Evolutionary conservation across 2,329 filamentous ascomycete genomes (phyloP), one percentile per base, ranked within the genome.

Genomic region (Sclerotinia sclerotiorum): DNA sequence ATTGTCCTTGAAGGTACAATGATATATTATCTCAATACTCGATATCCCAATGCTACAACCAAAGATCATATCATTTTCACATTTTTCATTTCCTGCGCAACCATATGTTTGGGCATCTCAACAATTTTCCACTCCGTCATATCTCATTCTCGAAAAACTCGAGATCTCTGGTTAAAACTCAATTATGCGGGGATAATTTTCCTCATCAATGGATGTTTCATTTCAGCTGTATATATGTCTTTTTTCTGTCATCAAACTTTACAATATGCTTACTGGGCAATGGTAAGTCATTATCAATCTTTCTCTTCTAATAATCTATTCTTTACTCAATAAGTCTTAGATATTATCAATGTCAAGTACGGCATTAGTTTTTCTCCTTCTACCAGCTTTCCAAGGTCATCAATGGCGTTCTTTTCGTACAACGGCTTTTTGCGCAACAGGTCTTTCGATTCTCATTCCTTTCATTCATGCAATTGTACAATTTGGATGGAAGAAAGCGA

Each of bases 121-220:
- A 74, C 80, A 17, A 66, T 74, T 2, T 82, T 81, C 67, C 80
- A 82, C 69, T 78, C 79, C 5, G 70, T 82, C 55, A 72, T 80
- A 66, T 79, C 77, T 71, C 80, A 82, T 71, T 82, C 80, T 21
- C 62, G 74, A 51, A 65, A 72, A 21, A 71, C 77, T 24, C 76
- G 77, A 27, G 72, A 76, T n/a, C 70, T 79, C 8, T 82, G 80
- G 79, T 71, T 81, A 15, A 73, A 78, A 10, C 64, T 80, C 10
- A 81, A 82, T 70, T 80, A 78, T 68, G 70, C 76, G 2, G 79
- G 77, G 24, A 82, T 82, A 61, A 70, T 80, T 24, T 62, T 79
- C 15, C 74, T 80, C 55, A 82, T 78, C 44, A 64, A 80, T 24
- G 80, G 79, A 1, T 77, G 75, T 46, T 81, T 82, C 58, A 70